Conservation (phyloP, 2,329 filamentous ascomycete genomes). For the Coleophoma cylindrospora region DNA sequence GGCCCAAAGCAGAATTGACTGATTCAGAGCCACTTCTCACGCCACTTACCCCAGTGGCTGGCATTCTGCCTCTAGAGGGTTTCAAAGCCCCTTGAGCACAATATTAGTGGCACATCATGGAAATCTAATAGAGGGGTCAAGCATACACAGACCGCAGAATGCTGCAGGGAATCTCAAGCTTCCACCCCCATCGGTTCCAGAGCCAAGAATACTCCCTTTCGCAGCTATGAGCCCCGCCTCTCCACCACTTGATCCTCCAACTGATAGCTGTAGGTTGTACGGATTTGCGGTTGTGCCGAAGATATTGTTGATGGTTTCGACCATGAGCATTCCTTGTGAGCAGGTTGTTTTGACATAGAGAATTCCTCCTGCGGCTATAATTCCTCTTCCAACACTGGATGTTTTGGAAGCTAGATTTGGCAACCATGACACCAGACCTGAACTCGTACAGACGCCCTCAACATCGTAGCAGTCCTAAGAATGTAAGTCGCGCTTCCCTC, state of each 20-base stretch:
- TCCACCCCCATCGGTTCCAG: not conserved
- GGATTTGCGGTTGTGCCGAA: not conserved
- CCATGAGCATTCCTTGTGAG: not conserved
- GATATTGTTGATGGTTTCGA: conserved; percentile 1
- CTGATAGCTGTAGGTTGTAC: not conserved
- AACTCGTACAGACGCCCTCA: not conserved
- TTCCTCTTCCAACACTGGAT: not conserved
- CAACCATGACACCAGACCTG: not conserved
- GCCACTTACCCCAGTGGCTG: not conserved
- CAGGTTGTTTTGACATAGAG: conserved; percentile 1
- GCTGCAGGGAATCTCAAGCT: not conserved
- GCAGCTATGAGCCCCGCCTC: not conserved
- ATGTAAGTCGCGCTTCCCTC: not conserved
- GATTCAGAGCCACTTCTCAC: not conserved
- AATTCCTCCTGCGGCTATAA: not conserved
- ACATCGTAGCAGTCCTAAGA: not conserved
- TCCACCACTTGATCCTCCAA: not conserved
- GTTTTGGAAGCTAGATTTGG: not conserved
- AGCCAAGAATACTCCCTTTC: not conserved
- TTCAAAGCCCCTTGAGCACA: not conserved
- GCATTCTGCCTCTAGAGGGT: not conserved
- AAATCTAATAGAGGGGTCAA: not conserved
- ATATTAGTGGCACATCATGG: not conserved
- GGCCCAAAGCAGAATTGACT: not conserved
- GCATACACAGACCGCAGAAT: not conserved